Conservation (phyloP, 2,329 filamentous ascomycete species). For the Aschersonia sp. region DNA sequence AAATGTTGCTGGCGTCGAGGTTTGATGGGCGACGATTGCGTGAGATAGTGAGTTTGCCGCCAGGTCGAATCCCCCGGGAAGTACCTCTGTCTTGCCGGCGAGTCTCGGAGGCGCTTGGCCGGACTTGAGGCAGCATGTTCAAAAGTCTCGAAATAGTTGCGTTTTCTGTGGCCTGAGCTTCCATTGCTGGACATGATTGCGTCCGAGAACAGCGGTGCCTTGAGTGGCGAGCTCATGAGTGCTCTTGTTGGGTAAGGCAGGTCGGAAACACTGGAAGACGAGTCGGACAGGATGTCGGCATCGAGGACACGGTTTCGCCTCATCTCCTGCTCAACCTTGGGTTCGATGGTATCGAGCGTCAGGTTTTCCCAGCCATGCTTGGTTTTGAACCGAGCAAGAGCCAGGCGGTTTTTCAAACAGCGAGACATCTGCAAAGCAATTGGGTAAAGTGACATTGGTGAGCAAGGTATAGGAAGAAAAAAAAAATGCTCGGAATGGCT, state of each 20-base stretch:
- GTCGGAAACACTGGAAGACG: constrained; percentile 72
- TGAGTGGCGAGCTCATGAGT: constrained; percentile 75
- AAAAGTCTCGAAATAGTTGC: constrained; percentile 45
- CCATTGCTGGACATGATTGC: constrained; percentile 58
- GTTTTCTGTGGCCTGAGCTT: constrained; percentile 50
- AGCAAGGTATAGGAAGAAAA: background rate
- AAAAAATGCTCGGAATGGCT: background rate
- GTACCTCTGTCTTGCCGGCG: constrained; percentile 46
- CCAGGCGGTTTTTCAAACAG: constrained; percentile 82
- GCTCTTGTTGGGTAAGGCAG: constrained; percentile 52
- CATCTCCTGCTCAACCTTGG: constrained; percentile 66
- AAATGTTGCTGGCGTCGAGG: constrained; percentile 61
- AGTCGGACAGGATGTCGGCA: constrained; percentile 71
- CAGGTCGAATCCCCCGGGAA: constrained; percentile 44
- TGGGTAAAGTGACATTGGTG: background rate
- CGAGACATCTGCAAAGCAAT: constrained; percentile 64
- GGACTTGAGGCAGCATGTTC: constrained; percentile 40
- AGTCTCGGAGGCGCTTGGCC: constrained; percentile 52
- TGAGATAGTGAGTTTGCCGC: constrained; percentile 63
- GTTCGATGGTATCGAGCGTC: constrained; percentile 73
- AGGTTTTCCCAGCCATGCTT: constrained; percentile 91
- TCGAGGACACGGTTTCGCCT: constrained; percentile 55
- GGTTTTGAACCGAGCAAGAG: constrained; percentile 92
- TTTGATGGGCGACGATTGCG: constrained; percentile 79
- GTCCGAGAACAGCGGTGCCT: constrained; percentile 72